Conservation (phyloP, 2,329 filamentous ascomycete species). For the Berkeleyomyces basicola region DNA sequence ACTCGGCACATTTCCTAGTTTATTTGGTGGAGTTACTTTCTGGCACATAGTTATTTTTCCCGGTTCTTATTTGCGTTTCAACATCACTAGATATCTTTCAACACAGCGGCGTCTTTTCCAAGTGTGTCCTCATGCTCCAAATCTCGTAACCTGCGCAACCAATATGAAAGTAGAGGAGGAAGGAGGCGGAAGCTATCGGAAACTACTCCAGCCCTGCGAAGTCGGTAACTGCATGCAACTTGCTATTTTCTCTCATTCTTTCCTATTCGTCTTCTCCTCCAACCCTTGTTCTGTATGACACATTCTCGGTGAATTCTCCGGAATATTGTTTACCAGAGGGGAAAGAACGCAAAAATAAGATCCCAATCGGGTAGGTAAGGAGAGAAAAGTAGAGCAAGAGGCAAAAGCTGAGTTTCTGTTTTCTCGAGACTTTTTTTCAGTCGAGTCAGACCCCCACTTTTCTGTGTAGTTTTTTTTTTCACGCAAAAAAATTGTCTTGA, state of each 20-base stretch:
- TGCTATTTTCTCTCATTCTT: neutral
- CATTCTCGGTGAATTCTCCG: neutral
- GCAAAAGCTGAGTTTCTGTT: neutral
- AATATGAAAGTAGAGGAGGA: too few species aligned
- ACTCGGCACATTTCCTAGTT: neutral
- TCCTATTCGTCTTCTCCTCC: neutral
- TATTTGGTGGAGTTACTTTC: neutral
- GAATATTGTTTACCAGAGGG: neutral
- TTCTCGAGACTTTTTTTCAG: neutral
- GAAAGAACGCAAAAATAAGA: neutral
- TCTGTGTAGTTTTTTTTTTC: neutral
- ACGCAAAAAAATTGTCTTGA: neutral
- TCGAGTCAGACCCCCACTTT: neutral
- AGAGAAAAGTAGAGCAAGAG: neutral
- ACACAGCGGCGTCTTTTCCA: neutral
- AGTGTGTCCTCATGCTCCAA: too few species aligned
- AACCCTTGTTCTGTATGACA: neutral
- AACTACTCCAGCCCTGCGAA: neutral
- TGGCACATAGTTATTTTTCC: neutral
- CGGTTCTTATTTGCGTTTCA: neutral
- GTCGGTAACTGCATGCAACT: neutral
- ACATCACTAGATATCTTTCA: neutral
- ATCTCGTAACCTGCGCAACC: too few species aligned
- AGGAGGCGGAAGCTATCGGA: too few species aligned
- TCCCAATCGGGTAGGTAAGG: neutral